phyloP scores from a whole-genome alignment of 73 alveolate species.

The Tetrahymena elliotti region DNA sequence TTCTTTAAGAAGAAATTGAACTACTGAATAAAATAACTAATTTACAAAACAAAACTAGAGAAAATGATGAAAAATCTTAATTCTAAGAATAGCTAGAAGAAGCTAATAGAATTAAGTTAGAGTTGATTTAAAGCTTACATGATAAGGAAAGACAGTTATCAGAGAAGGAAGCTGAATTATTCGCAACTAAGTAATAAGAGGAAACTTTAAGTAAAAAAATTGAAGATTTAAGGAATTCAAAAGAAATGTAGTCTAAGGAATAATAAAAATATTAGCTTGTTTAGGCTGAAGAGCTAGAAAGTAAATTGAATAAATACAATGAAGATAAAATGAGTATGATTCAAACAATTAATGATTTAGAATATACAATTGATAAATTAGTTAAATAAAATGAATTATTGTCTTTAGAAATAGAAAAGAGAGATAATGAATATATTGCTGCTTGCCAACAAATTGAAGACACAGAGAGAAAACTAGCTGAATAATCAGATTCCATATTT shows the following conservation, averaged over 20 bases:
- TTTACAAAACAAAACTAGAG: neutral
- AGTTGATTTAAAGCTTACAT: neutral
- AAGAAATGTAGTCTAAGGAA: neutral
- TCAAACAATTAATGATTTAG: neutral
- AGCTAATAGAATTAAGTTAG: neutral
- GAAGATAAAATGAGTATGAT: neutral
- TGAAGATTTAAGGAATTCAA: neutral
- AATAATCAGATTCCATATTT: neutral
- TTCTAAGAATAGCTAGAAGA: neutral
- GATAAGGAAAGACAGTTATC: neutral
- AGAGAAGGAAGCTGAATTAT: neutral
- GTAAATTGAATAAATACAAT: neutral
- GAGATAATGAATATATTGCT: neutral
- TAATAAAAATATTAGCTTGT: neutral
- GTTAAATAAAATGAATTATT: neutral
- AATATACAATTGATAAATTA: neutral
- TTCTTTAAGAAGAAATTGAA: neutral
- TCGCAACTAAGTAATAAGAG: neutral
- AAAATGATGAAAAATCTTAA: neutral
- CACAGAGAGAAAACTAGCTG: neutral
- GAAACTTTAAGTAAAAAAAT: neutral
- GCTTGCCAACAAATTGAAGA: neutral
- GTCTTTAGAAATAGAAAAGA: neutral
- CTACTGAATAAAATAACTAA: neutral
- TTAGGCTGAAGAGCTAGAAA: neutral